Evolutionary conservation across 2,329 filamentous ascomycete genomes (phyloP), one percentile per base, ranked within the genome.

Genomic region (Verticillium albo-atrum): DNA sequence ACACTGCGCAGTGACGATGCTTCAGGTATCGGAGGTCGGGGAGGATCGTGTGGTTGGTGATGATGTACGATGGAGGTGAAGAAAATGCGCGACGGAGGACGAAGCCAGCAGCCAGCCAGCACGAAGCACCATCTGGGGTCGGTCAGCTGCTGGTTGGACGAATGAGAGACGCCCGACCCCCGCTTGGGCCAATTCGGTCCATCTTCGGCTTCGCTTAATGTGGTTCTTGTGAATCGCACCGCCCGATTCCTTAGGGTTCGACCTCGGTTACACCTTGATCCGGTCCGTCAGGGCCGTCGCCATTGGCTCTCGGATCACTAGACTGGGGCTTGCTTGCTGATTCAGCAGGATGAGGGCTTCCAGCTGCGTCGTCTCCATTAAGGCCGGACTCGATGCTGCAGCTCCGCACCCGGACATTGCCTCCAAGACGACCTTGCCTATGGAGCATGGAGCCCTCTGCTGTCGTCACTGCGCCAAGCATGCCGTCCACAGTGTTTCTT

Each of bases 1-100:
- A 64, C 62, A 57, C 55, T 28, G 55, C 55, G 37, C 37, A 52
- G 25, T 26, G 23, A 23, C 37, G 27, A 42, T 42, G 28, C 55
- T 42, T 30, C 35, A n/a, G 34, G 28, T 17, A 34, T 23, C 34
- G 56, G 56, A 54, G 59, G 58, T 58, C 58, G 57, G 57, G 53
- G 62, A 56, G 58, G 61, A 58, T 56, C 59, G 63, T 53, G 61
- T 55, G 57, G 58, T 56, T 63, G 59, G 61, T 61, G 59, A 54
- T 51, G 59, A 55, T 58, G 61, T 55, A 54, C 27, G 56, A 55
- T 57, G 53, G 60, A 64, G 61, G 62, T 63, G 62, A 62, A 64
- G 61, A 63, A 64, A 62, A 62, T 64, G 62, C 62, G 59, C 59
- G 60, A 64, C 51, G 51, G n/a, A 34, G 54, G 25, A n/a, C 52